Base-by-base conservation (phyloP, 192 early-diverging fungal species). In the Podila minutissima region DNA sequence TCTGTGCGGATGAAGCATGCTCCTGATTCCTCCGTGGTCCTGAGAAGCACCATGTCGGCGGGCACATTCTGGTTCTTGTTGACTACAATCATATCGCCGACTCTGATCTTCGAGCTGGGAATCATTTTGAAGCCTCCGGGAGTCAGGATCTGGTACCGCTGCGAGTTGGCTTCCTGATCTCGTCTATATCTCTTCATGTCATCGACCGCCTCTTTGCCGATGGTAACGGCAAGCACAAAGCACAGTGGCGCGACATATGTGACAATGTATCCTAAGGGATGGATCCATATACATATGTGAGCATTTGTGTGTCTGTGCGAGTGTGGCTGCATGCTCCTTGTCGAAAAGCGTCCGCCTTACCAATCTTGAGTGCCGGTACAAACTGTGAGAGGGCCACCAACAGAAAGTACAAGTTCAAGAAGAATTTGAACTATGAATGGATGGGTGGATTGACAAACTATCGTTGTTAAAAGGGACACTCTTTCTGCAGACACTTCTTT, bases 1-100 rank as follows among this genome's bases (percentile, higher is more conserved):
- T 97, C 97, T 0, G 97, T 99, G 37, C 96, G 87, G 78, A 99
- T 96, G 86, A 99, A 99, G 68, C 94, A 96, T 13, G 95, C 90
- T 1, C 97, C 97, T 13, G 86, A 87, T 24, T 83, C 71, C 68
- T 99, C 96, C 11, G 91, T 92, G 8, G 97, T 97, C 53, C 93
- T 84, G 58, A 99, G 64, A 60, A 99, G 76, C 7, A 99, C 86
- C 85, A 96, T 90, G 79, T 99, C 97, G 12, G 96, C 96, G 12
- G 97, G 97, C 26, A 98, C 86, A 85, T 92, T 85, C 74, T 96
- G 92, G 83, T 99, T 93, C 75, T 97, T 97, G 33, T 93, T 85
- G 32, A 99, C 85, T 15, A 92, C 59, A 31, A 97, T 84, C 68
- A 97, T 64, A 64, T 97, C 94, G n/a, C 97, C 97, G 5, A 99